Conservation (phyloP, 2,329 filamentous ascomycete genomes). For the Rhinocladiella similis region DNA sequence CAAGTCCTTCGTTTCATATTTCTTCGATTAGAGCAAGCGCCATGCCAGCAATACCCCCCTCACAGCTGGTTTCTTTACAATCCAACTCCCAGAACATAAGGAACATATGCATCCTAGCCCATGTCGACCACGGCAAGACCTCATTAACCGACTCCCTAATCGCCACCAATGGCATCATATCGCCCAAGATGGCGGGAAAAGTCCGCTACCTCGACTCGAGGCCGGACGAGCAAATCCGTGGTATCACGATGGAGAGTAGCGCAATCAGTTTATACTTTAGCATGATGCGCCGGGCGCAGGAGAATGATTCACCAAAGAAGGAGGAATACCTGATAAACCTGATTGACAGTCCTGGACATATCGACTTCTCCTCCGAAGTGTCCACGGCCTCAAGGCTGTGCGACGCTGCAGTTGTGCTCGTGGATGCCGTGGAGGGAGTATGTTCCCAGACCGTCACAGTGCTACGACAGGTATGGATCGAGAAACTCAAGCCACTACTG, state of each 20-base stretch:
- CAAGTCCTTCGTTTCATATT: no score
- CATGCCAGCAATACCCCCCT: slow-evolving; percentile 90
- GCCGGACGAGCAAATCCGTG: slow-evolving; percentile 90
- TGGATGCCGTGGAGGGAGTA: slow-evolving; percentile 96
- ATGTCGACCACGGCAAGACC: slow-evolving; percentile 98
- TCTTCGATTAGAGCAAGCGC: neutral
- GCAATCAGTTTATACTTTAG: slow-evolving; percentile 97
- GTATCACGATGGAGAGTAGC: slow-evolving; percentile 99
- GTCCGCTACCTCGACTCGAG: slow-evolving; percentile 96
- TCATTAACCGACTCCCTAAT: slow-evolving; percentile 94
- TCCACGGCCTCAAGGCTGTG: slow-evolving; percentile 93
- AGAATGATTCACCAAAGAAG: slow-evolving; percentile 67
- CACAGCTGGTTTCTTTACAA: slow-evolving; percentile 89
- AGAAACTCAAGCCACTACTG: slow-evolving; percentile 89
- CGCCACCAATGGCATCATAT: slow-evolving; percentile 99
- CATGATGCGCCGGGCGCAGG: slow-evolving; percentile 68
- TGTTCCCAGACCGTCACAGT: slow-evolving; percentile 99
- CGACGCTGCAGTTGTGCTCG: slow-evolving; percentile 89
- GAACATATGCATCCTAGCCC: slow-evolving; percentile 96
- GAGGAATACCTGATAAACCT: slow-evolving; percentile 96
- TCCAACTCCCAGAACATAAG: slow-evolving; percentile 82
- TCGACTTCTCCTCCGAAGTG: slow-evolving; percentile 98
- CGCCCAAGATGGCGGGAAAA: slow-evolving; percentile 93
- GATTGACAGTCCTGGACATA: slow-evolving; percentile 96
- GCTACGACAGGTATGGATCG: slow-evolving; percentile 88